These are phyloP conservation scores for Microdochium trichocladiopsis DNA, from an alignment of 2,329 filamentous ascomycete genomes.

Conservation along the genomic window DNA sequence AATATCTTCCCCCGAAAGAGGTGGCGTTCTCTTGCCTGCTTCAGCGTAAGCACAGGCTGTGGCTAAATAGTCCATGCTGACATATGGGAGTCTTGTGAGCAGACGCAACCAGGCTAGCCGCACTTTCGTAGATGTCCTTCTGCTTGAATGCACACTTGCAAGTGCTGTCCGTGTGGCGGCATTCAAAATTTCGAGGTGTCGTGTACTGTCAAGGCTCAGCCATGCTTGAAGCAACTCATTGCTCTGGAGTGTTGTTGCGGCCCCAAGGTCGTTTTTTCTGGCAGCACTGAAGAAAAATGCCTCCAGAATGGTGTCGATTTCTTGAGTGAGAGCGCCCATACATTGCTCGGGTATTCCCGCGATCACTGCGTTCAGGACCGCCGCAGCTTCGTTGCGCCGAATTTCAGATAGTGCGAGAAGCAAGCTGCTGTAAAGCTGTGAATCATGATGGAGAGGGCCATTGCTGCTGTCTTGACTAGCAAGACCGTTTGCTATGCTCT, in stretches of 20 bases:
- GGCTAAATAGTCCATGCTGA: slow-evolving; percentile 10
- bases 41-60: slow-evolving; percentile 13
- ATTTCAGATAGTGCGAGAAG: background rate
- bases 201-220: slow-evolving; percentile 6
- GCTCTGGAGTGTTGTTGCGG: slow-evolving; percentile 10
- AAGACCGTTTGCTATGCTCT: background rate
- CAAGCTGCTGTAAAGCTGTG: background rate
- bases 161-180: slow-evolving; percentile 9
- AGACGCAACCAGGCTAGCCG: slow-evolving; percentile 18
- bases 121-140: slow-evolving; percentile 4
- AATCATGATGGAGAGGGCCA: background rate
- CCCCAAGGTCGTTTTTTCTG: background rate
- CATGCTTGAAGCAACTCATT: slow-evolving; percentile 13
- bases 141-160: slow-evolving; percentile 2
- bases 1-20: slow-evolving; percentile 12
- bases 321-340: background rate
- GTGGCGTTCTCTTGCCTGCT: slow-evolving; percentile 3
- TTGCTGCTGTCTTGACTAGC: background rate
- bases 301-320: background rate
- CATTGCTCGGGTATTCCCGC: background rate
- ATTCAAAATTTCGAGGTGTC: slow-evolving; percentile 12
- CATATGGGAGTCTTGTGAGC: slow-evolving; percentile 15
- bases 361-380: background rate
- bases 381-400: background rate
- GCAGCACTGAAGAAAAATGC: background rate